Evolutionary conservation across 2,329 filamentous ascomycete genomes (phyloP).

Genomic region (Didymella glomerata): DNA sequence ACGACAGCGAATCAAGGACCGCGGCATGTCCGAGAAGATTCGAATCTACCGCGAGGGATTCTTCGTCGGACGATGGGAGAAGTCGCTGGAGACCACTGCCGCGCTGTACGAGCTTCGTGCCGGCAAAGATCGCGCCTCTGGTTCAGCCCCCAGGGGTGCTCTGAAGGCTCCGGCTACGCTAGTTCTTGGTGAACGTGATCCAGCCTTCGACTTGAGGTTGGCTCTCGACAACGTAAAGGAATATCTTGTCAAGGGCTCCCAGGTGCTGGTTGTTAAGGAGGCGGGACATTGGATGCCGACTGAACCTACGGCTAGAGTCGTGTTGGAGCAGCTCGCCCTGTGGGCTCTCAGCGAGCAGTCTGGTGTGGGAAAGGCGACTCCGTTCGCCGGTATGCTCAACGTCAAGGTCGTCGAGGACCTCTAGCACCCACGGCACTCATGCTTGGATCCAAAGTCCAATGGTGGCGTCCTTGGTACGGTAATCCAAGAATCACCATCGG

Average conservation of each 20-base stretch:
- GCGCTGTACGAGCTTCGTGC: slow-evolving; percentile 56
- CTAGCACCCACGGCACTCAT: no score
- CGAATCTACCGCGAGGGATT: slow-evolving; percentile 64
- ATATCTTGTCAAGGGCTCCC: slow-evolving; percentile 60
- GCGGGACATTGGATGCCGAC: slow-evolving; percentile 63
- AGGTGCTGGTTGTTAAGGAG: slow-evolving; percentile 59
- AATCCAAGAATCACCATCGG: no score
- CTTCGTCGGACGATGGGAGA: slow-evolving; percentile 57
- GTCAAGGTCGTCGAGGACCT: slow-evolving; percentile 30
- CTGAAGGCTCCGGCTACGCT: slow-evolving; percentile 63
- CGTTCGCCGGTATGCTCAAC: slow-evolving; percentile 33
- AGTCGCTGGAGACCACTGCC: slow-evolving; percentile 60
- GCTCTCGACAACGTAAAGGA: slow-evolving; percentile 62
- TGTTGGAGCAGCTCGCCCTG: slow-evolving; percentile 52
- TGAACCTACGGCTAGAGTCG: slow-evolving; percentile 55
- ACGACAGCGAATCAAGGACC: slow-evolving; percentile 48
- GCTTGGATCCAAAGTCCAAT: no score
- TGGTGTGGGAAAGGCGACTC: slow-evolving; percentile 25
- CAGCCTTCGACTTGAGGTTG: slow-evolving; percentile 59
- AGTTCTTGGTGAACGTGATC: slow-evolving; percentile 62
- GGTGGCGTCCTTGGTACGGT: no score
- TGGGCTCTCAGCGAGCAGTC: slow-evolving; percentile 43
- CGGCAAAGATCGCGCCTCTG: slow-evolving; percentile 20
- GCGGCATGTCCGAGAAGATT: slow-evolving; percentile 62
- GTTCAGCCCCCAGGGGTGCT: slow-evolving; percentile 52